These are phyloP conservation scores for Halophytophthora batemanensis DNA, from an alignment of 352 stramenopile genomes.

Conservation along the genomic window DNA sequence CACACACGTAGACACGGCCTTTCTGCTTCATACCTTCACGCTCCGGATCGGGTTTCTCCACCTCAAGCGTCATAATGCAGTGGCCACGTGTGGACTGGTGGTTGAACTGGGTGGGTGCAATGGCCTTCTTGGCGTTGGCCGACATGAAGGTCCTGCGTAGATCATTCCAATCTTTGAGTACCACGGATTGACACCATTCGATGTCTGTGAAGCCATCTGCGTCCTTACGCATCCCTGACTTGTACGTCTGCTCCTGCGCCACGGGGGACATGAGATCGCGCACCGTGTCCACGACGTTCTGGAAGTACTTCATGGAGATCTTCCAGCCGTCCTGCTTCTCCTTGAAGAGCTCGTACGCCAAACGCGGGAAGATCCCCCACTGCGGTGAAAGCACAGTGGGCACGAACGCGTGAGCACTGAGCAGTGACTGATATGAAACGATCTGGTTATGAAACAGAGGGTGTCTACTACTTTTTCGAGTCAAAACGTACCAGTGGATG, in stretches of 20 bases:
- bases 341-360: constrained; percentile 94
- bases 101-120: constrained; percentile 94
- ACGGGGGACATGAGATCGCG: constrained; percentile 93
- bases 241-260: constrained; percentile 93
- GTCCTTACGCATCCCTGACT: constrained; percentile 94
- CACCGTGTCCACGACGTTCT: constrained; percentile 95
- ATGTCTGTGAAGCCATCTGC: constrained; percentile 94
- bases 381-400: constrained; percentile 3
- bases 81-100: constrained; percentile 92
- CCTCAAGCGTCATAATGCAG: constrained; percentile 95
- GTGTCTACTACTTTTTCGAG: background rate
- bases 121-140: constrained; percentile 91
- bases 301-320: constrained; percentile 97
- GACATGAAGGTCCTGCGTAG: constrained; percentile 88
- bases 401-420: background rate
- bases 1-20: constrained; percentile 92
- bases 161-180: constrained; percentile 94
- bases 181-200: constrained; percentile 91
- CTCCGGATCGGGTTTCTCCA: constrained; percentile 91
- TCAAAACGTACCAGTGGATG: constrained; percentile 51
- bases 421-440: background rate
- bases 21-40: constrained; percentile 87
- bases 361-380: constrained; percentile 91
- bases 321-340: constrained; percentile 95
- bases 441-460: background rate